Percentiles rank a stretch among this genome's conserved stretches.
These are phyloP conservation scores for Cystofilobasidium bisporidii DNA, from an alignment of 768 basidiomycete species.

Conservation along the genomic window DNA sequence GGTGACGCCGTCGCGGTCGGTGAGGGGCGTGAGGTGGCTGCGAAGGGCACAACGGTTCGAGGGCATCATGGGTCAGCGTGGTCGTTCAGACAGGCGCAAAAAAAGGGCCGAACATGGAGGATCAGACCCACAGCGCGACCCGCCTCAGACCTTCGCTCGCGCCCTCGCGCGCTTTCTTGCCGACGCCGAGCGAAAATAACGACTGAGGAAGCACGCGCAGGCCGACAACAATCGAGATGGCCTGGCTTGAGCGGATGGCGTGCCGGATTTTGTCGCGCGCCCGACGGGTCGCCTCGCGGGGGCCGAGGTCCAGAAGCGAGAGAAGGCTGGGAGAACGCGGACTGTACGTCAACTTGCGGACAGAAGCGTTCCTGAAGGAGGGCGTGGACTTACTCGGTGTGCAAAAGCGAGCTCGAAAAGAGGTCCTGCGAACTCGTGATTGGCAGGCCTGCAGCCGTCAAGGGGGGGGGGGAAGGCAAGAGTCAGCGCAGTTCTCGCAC, in stretches of 20 bases:
- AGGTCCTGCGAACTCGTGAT: constrained; percentile 12
- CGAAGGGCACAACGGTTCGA: background rate
- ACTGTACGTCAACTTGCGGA: no score
- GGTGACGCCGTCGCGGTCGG: background rate
- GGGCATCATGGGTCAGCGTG: no score
- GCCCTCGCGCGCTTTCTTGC: background rate
- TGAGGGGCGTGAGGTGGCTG: constrained; percentile 2
- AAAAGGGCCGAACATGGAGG: background rate
- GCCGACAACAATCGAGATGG: background rate
- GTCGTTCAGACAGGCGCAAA: background rate
- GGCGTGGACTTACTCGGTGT: constrained; percentile 10
- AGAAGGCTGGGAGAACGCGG: background rate
- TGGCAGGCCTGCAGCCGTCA: constrained; percentile 1
- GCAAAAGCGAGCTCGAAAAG: constrained; percentile 12
- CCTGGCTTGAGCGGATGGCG: background rate
- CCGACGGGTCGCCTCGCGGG: background rate
- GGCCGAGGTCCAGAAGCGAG: constrained; percentile 2
- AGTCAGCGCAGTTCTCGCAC: no score
- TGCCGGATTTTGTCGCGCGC: background rate
- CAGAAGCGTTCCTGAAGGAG: no score
- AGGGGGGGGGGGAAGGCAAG: background rate
- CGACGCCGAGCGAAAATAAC: background rate
- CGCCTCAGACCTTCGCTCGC: background rate
- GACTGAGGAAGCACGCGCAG: constrained; percentile 2
- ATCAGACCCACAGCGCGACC: background rate